Conservation (phyloP, 2,329 filamentous ascomycete species). For the Microdochium paspali region DNA sequence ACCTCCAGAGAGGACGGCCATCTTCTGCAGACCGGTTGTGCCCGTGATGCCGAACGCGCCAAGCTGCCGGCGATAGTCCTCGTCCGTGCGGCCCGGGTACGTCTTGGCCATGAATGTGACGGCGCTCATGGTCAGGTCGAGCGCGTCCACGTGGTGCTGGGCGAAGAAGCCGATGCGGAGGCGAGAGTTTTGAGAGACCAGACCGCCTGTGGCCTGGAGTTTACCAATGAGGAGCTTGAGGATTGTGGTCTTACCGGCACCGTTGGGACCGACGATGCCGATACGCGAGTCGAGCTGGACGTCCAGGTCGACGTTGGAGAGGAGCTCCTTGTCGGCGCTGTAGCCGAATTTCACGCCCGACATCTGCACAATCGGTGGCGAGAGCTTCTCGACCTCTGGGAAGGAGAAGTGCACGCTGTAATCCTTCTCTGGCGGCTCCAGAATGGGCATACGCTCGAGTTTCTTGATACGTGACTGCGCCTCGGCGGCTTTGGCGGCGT, state of each 20-base stretch:
- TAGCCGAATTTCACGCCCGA: constrained; percentile 87
- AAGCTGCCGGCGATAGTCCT: constrained; percentile 92
- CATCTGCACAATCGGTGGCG: constrained; percentile 97
- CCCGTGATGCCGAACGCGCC: constrained; percentile 87
- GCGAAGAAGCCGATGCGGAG: constrained; percentile 94
- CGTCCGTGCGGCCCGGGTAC: constrained; percentile 85
- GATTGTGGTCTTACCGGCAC: constrained; percentile 97
- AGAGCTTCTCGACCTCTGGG: constrained; percentile 94
- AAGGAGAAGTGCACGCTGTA: constrained; percentile 97
- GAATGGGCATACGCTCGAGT: constrained; percentile 88
- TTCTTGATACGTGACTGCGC: constrained; percentile 99
- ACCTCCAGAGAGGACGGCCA: constrained; percentile 87
- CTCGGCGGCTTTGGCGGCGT: constrained; percentile 96
- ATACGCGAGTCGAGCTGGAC: constrained; percentile 97
- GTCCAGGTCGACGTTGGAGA: constrained; percentile 84
- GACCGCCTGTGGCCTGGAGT: constrained; percentile 63
- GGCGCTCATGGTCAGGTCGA: constrained; percentile 80
- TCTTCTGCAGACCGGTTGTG: constrained; percentile 93
- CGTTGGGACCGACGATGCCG: constrained; percentile 98
- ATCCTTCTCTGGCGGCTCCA: constrained; percentile 83
- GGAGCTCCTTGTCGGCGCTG: constrained; percentile 64
- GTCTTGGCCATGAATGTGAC: constrained; percentile 94
- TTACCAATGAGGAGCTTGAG: constrained; percentile 92
- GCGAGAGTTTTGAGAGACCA: constrained; percentile 82
- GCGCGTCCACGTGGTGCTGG: constrained; percentile 93